Base-by-base conservation (phyloP, 768 basidiomycete species). In the Pleurotus ostreatus region DNA sequence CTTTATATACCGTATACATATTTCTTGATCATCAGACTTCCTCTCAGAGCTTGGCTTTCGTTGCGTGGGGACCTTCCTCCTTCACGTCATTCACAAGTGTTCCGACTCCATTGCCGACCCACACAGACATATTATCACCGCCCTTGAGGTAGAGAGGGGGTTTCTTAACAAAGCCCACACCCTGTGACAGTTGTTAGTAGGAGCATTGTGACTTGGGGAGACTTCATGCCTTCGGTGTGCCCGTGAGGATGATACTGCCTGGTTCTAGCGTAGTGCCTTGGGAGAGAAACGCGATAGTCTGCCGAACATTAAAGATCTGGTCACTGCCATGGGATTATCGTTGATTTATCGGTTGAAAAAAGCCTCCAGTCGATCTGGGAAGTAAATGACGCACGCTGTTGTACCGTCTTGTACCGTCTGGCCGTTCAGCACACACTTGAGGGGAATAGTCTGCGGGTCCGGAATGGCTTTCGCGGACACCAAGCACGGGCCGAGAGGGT, bases 191-290 rank as follows among this genome's bases (percentile, higher is more conserved):
- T 18, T 18, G 34, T 16, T 22, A 39, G 37, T 16, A n/a, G 7
- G 3, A 39, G 22, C n/a, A n/a, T 44, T 2, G 13, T 5, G 9
- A 25, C 12, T 8, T 39, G 9, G 30, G 15, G 15, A 30, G 46
- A 51, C 26, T 7, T 16, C 51, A 23, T n/a, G 41, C 51, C 51
- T 86, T 84, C 1, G 89, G 90, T 37, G 88, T 89, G 4, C 88
- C 87, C 1, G 92, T 94, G 61, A 93, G 78, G 62, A 94, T 93
- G 63, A 93, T 75, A 0, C 88, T 84, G 0, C 92, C 92, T 0
- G 89, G 86, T 61, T 83, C 83, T 16, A 94, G 82, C 0, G 92
- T 93, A 5, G 91, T 93, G 3, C 84, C 89, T 65, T 92, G 89
- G 0, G 89, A 92, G 45, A 94, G 82, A 75, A 85, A 89, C 0